Percentiles rank a stretch among this genome's conserved stretches.
phyloP scores from a whole-genome alignment of 176 grass and related monocot genomes.

The Bromus sterilis region DNA sequence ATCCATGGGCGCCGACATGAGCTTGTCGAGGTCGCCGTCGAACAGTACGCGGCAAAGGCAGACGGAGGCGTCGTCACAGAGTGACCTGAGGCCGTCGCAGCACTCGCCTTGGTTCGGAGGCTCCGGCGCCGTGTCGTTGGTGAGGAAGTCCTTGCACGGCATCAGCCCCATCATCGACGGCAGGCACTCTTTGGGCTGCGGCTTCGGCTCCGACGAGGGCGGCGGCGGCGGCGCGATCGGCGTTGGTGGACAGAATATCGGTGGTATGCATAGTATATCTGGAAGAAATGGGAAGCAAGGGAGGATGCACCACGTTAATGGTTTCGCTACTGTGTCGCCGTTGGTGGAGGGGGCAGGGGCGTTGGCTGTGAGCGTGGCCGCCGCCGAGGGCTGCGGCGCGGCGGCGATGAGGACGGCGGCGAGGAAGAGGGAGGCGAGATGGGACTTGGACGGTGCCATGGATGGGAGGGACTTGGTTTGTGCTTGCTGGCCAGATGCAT shows the following conservation, averaged over 20 bases:
- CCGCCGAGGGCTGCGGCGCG: not conserved
- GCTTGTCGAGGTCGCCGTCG: not conserved
- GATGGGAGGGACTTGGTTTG: not conserved
- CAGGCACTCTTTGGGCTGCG: not conserved
- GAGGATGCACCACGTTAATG: not conserved
- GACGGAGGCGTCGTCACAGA: not conserved
- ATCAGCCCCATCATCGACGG: not conserved
- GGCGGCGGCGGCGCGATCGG: not conserved
- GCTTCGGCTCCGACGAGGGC: not conserved
- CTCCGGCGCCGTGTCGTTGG: not conserved
- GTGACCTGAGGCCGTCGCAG: not conserved
- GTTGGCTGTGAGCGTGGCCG: not conserved
- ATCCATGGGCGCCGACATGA: not conserved
- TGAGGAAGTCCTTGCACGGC: slow-evolving; percentile 17
- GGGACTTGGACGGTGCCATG: not conserved
- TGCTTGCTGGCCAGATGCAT: not conserved
- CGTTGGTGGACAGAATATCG: not conserved
- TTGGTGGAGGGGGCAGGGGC: not conserved
- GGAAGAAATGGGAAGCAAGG: not conserved
- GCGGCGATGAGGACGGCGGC: not conserved
- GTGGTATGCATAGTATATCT: not conserved
- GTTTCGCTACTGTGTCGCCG: not conserved
- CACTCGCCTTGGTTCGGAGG: not conserved
- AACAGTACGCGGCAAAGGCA: slow-evolving; percentile 15
- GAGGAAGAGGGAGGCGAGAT: not conserved